Evolutionary conservation across 73 alveolate species (phyloP).

Genomic region (Paramecium caudatum): DNA sequence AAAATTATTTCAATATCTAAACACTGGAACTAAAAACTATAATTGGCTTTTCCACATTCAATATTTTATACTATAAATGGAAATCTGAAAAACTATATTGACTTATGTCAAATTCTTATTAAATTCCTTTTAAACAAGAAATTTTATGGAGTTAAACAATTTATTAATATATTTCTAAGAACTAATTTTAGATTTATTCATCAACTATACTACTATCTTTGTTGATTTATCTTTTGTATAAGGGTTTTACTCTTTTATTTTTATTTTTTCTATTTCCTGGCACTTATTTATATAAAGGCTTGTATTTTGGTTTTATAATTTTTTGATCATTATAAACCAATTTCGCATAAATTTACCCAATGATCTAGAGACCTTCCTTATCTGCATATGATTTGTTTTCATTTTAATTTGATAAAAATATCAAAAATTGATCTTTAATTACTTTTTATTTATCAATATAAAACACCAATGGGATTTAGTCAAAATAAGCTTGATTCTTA

Average conservation of each 20-base stretch:
- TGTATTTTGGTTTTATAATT: neutral
- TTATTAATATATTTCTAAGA: neutral
- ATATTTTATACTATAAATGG: neutral
- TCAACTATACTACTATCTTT: neutral
- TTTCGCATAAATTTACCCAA: neutral
- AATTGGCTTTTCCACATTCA: neutral
- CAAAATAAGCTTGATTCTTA: neutral
- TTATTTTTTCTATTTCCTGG: neutral
- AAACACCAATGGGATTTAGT: neutral
- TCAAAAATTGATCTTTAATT: neutral
- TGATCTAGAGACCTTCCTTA: neutral
- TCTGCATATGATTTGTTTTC: neutral
- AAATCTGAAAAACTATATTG: neutral
- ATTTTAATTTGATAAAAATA: neutral
- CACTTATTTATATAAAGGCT: neutral
- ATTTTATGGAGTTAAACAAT: neutral
- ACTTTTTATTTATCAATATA: neutral
- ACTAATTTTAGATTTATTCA: neutral
- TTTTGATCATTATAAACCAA: neutral
- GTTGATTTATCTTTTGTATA: neutral
- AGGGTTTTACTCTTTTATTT: neutral
- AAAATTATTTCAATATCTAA: neutral
- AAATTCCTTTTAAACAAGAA: neutral
- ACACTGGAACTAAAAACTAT: neutral
- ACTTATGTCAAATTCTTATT: neutral